Base-by-base conservation (phyloP, 345 rosid genomes). In the Raphanus sativus region DNA sequence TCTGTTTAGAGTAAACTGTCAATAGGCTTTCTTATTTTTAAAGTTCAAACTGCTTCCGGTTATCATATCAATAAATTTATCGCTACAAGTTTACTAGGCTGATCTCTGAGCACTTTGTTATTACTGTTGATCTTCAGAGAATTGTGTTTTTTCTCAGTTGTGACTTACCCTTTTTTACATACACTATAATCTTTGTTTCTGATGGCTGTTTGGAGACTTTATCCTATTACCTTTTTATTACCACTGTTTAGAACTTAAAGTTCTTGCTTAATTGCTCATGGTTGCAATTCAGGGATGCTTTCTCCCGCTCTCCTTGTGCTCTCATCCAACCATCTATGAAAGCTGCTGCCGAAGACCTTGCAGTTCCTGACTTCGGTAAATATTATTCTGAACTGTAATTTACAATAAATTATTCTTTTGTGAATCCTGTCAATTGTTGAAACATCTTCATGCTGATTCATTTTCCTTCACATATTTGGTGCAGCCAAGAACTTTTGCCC, bases 261-360 rank as follows among this genome's bases (percentile, higher is more conserved):
- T 73, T 73, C 65, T 29, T 48, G 65, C 66, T 38, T 69, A 11
- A 34, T 24, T 9, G 8, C 67, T 69, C 33, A 45, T 86, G 77
- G 68, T 56, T 82, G 63, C 30, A 79, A 79, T 89, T 85, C 89
- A 95, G 99, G 93, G 98, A 95, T 80, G 89, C 91, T 15, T 95
- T 89, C 74, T 85, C 93, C 17, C 90, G 86, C 32, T 94, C 90
- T 82, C 93, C 97, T 6, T 86, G 96, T 82, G 92, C 98, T 75
- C 86, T 95, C 74, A 86, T 90, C 81, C 99, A 95, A 81, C 97
- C 99, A 81, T 88, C 97, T 17, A 89, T 95, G 91, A 80, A 80
- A 68, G 79, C 86, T 78, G 78, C 75, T 26, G 13, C 77, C 0
- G 90, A 87, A 73, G 86, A 84, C 72, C 65, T 69, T 85, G 78